A percentile compares a stretch with the other conserved stretches of the same genome.
These are phyloP conservation scores for Biscogniauxia marginata DNA, from an alignment of 2,329 filamentous ascomycete genomes.

Conservation along the genomic window DNA sequence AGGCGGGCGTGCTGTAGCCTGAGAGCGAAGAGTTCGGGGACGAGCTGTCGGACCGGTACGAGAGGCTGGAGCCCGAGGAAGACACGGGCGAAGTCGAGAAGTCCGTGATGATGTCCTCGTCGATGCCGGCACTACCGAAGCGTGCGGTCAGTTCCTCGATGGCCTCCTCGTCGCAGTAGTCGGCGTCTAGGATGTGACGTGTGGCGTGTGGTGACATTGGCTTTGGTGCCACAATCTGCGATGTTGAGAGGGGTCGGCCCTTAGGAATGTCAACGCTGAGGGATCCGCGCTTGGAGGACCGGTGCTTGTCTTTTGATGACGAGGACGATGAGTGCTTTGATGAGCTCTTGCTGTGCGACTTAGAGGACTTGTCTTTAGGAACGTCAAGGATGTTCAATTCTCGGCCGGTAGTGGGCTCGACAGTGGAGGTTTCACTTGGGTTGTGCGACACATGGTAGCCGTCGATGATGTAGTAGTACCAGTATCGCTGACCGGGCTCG, in stretches of 20 bases:
- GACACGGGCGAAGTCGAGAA: constrained; percentile 61
- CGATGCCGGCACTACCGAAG: constrained; percentile 63
- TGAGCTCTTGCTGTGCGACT: constrained; percentile 43
- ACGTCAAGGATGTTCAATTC: constrained; percentile 98
- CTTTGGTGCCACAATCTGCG: constrained; percentile 88
- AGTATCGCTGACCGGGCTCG: constrained; percentile 89
- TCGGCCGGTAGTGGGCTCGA: constrained; percentile 94
- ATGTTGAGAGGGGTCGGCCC: constrained; percentile 83
- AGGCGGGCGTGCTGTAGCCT: constrained; percentile 76
- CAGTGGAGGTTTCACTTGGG: constrained; percentile 82
- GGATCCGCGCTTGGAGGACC: constrained; percentile 47
- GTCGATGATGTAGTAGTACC: constrained; percentile 99
- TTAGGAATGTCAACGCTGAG: constrained; percentile 72
- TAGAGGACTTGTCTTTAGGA: constrained; percentile 51
- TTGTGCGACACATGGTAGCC: constrained; percentile 98
- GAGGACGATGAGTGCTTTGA: constrained; percentile 38
- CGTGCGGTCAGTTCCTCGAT: constrained; percentile 78
- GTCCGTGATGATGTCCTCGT: constrained; percentile 55
- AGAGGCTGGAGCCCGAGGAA: constrained; percentile 68
- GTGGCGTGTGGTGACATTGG: constrained; percentile 86
- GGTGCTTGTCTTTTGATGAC: constrained; percentile 41
- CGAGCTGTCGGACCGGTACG: constrained; percentile 69
- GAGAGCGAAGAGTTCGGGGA: constrained; percentile 71
- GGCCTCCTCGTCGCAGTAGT: constrained; percentile 70
- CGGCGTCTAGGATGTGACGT: constrained; percentile 78